Conservation (phyloP, 495 filamentous ascomycete species). For the Xylona heveae region DNA sequence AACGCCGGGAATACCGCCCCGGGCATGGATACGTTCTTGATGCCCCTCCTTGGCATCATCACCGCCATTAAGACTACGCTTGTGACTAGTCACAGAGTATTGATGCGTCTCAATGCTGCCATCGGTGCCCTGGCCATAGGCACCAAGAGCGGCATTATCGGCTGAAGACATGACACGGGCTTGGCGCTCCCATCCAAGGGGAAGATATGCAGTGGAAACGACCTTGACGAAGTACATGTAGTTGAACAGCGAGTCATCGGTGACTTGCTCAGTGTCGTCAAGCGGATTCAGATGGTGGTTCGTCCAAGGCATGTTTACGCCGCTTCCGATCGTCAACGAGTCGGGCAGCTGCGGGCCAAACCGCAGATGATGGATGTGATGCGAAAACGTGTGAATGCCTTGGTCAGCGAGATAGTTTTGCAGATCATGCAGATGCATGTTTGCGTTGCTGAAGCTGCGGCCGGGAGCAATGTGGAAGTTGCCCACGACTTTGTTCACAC, state of each 20-base stretch:
- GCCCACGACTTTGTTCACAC: slow-evolving; percentile 93
- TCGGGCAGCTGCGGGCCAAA: slow-evolving; percentile 87
- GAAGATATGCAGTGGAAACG: slow-evolving; percentile 83
- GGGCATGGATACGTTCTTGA: slow-evolving; percentile 69
- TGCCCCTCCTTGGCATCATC: slow-evolving; percentile 69
- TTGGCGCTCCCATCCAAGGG: slow-evolving; percentile 51
- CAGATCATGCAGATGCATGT: slow-evolving; percentile 93
- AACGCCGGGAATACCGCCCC: slow-evolving; percentile 85
- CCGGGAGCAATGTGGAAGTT: slow-evolving; percentile 99
- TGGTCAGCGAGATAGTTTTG: slow-evolving; percentile 69
- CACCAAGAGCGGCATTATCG: slow-evolving; percentile 36
- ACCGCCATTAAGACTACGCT: slow-evolving; percentile 64
- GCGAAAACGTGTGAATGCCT: slow-evolving; percentile 62
- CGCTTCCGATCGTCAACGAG: slow-evolving; percentile 37
- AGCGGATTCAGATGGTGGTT: slow-evolving; percentile 85
- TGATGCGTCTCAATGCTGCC: slow-evolving; percentile 93
- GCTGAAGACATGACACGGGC: slow-evolving; percentile 25
- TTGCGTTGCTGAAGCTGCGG: slow-evolving; percentile 77
- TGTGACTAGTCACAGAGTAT: slow-evolving; percentile 91
- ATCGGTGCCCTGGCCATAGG: slow-evolving; percentile 35
- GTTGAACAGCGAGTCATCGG: slow-evolving; percentile 67
- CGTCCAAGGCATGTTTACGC: slow-evolving; percentile 43
- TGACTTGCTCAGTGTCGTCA: slow-evolving; percentile 59
- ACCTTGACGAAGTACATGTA: slow-evolving; percentile 99
- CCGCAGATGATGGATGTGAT: slow-evolving; percentile 72